Conservation (phyloP, 495 filamentous ascomycete genomes). For the Glonium stellatum region DNA sequence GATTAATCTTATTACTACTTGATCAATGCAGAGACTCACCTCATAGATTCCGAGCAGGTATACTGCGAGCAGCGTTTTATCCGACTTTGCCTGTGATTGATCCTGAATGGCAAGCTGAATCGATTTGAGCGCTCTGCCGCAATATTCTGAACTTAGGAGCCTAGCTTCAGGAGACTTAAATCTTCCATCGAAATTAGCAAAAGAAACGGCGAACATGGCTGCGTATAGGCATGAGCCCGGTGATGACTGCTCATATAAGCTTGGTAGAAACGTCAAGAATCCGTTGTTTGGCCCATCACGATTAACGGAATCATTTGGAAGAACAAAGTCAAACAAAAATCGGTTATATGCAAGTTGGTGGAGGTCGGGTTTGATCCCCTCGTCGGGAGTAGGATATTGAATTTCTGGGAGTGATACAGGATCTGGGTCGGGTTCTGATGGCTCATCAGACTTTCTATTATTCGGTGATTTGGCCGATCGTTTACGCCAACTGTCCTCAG, state of each 20-base stretch:
- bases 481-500: conserved; percentile 23
- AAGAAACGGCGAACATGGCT: conserved; percentile 4
- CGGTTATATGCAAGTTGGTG: conserved; percentile 13
- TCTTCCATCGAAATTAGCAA: conserved; percentile 11
- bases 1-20: background rate
- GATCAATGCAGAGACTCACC: background rate
- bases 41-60: conserved; percentile 22
- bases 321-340: conserved; percentile 18
- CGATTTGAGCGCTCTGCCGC: conserved; percentile 18
- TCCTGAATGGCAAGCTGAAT: conserved; percentile 13
- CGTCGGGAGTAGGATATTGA: conserved; percentile 2
- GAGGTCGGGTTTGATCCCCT: conserved; percentile 4
- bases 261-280: conserved; percentile 16
- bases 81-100: conserved; percentile 2
- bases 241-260: conserved; percentile 5
- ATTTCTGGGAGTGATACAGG: background rate
- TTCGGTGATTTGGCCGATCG: conserved; percentile 8
- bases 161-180: conserved; percentile 9
- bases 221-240: conserved; percentile 9
- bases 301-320: background rate
- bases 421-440: background rate
- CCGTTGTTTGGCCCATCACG: background rate
- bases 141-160: conserved; percentile 8
- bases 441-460: background rate
- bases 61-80: conserved; percentile 9